Evolutionary conservation across 1,284 basidiomycete species (phyloP).

Genomic region (Boletus smithii): DNA sequence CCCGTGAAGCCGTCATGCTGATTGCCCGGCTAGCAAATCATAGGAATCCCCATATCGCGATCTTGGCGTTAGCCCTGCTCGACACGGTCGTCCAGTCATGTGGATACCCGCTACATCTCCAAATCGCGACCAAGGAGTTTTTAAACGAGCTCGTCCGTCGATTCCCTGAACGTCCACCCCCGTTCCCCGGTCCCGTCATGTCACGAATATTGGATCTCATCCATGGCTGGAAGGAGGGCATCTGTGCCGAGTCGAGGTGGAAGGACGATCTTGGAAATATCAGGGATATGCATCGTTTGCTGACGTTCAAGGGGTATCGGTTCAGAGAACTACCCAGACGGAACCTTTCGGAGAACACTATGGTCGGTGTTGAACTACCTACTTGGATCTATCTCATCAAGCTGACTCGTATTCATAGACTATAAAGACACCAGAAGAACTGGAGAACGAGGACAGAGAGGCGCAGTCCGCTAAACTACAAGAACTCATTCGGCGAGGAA

Average conservation of each 20-base stretch:
- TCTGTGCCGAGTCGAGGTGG: conserved; percentile 88
- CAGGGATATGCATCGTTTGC: conserved; percentile 93
- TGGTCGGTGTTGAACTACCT: conserved; percentile 38
- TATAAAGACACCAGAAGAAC: conserved; percentile 91
- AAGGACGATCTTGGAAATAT: conserved; percentile 98
- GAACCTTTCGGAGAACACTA: conserved; percentile 44
- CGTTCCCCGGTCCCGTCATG: conserved; percentile 94
- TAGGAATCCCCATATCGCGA: conserved; percentile 85
- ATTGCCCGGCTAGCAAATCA: conserved; percentile 83
- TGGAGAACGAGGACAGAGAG: conserved; percentile 93
- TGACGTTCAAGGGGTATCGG: conserved; percentile 95
- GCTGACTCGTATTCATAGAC: conserved; percentile 48
- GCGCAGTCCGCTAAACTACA: conserved; percentile 97
- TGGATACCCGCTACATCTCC: conserved; percentile 95
- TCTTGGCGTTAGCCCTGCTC: conserved; percentile 80
- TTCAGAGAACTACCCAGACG: conserved; percentile 67
- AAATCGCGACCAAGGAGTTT: conserved; percentile 98
- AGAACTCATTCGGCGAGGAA: conserved; percentile 94
- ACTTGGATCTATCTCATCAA: background rate
- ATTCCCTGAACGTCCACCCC: conserved; percentile 96
- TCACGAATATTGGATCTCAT: conserved; percentile 91
- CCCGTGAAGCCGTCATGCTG: conserved; percentile 85
- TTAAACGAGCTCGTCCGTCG: conserved; percentile 96
- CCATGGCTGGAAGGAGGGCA: conserved; percentile 92
- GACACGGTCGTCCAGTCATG: conserved; percentile 95